Conservation (phyloP, 2,329 filamentous ascomycete species). For the Graphilbum sp. region DNA sequence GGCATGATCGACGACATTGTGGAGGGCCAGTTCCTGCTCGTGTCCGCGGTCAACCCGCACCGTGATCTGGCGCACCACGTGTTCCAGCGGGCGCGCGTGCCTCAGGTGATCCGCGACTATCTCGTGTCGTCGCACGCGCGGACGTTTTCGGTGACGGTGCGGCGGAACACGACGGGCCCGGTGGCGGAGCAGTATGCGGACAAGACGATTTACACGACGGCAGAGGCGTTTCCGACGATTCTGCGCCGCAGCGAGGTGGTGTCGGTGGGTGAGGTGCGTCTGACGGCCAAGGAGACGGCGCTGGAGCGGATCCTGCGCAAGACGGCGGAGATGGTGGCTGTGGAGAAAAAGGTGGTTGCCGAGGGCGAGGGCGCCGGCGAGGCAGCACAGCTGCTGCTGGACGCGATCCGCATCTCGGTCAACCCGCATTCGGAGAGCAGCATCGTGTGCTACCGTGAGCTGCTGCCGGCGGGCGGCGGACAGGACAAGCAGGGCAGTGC, state of each 20-base stretch:
- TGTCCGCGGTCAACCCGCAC: conserved; percentile 66
- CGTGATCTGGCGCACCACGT: conserved; percentile 70
- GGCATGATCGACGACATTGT: conserved; percentile 49
- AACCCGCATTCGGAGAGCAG: conserved; percentile 60
- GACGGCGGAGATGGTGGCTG: conserved; percentile 62
- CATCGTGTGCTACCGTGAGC: conserved; percentile 58
- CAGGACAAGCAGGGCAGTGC: no score
- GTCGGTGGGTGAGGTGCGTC: conserved; percentile 43
- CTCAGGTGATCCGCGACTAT: conserved; percentile 73
- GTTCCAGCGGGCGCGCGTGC: conserved; percentile 74
- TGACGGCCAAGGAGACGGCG: conserved; percentile 70
- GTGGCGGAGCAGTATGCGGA: conserved; percentile 63
- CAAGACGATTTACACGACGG: conserved; percentile 70
- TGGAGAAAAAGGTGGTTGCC: conserved; percentile 53
- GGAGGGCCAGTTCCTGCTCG: conserved; percentile 79
- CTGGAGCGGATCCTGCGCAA: conserved; percentile 83
- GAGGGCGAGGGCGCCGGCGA: conserved; percentile 50
- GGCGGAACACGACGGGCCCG: conserved; percentile 50
- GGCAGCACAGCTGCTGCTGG: conserved; percentile 50
- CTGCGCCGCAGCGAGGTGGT: conserved; percentile 76
- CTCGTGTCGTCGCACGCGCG: conserved; percentile 63
- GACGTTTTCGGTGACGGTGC: conserved; percentile 60
- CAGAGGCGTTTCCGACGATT: conserved; percentile 81
- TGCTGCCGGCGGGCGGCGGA: conserved; percentile 57
- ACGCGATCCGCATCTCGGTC: conserved; percentile 62